Conservation (phyloP, 1,284 basidiomycete species). For the Cryptococcus maquisensis region DNA sequence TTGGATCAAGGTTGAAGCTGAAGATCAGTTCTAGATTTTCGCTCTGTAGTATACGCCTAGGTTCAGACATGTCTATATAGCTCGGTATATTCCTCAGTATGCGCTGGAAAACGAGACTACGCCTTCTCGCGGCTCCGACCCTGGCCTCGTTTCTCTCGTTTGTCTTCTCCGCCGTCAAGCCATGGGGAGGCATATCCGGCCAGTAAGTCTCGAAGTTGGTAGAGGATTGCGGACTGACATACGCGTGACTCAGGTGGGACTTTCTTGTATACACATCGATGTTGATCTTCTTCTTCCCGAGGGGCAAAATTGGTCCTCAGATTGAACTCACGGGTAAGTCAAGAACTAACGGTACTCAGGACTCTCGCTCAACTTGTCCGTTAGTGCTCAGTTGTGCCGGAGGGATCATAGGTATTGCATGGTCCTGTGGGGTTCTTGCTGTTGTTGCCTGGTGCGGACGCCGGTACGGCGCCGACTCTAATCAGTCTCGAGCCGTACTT, state of each 20-base stretch:
- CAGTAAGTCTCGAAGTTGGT: conserved; percentile 27
- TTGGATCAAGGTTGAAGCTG: too few relatives aligned
- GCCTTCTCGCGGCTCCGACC: conserved; percentile 26
- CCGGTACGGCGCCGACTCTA: conserved; percentile 29
- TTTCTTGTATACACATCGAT: conserved; percentile 45
- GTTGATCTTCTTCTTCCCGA: conserved; percentile 48
- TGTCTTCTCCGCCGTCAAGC: conserved; percentile 33
- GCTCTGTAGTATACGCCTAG: too few relatives aligned
- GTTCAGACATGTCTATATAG: too few relatives aligned
- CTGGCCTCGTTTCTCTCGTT: conserved; percentile 38
- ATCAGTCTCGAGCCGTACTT: conserved; percentile 29
- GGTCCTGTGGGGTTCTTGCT: conserved; percentile 36
- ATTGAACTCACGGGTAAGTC: conserved; percentile 40
- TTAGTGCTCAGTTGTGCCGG: conserved; percentile 38
- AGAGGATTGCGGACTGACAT: conserved; percentile 4
- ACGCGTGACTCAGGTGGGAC: conserved; percentile 30
- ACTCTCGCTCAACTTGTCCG: not conserved
- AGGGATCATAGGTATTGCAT: conserved; percentile 34
- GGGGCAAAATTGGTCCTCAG: conserved; percentile 39
- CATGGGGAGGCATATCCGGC: conserved; percentile 30
- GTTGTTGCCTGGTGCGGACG: conserved; percentile 35
- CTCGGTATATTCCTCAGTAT: not conserved
- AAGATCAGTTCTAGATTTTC: too few relatives aligned
- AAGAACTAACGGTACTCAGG: not conserved
- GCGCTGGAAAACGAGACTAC: conserved; percentile 8